These are phyloP conservation scores for Cytauxzoon felis DNA, from an alignment of 169 alveolate species.

Conservation along the genomic window DNA sequence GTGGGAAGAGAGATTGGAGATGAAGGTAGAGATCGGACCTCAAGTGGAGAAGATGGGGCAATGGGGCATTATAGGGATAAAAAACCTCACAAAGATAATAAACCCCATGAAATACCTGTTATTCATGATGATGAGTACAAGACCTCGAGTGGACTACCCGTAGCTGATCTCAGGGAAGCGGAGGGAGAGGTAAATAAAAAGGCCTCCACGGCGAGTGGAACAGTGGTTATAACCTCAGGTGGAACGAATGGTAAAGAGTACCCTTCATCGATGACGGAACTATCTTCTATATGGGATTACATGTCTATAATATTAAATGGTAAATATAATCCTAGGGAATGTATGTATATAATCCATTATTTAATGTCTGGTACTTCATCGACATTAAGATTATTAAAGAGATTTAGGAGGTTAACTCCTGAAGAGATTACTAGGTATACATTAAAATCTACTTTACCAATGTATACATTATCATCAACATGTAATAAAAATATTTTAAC, in stretches of 20 bases:
- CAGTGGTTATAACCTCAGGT: too few species aligned
- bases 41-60: too few species aligned
- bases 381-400: conserved; percentile 16
- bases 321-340: conserved; percentile 12
- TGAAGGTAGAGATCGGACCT: too few species aligned
- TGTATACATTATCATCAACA: background rate
- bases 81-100: too few species aligned
- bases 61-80: too few species aligned
- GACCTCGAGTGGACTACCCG: background rate
- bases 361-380: conserved; percentile 19
- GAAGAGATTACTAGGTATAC: conserved; percentile 14
- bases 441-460: background rate
- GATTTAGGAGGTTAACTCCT: conserved; percentile 25
- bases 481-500: too few species aligned
- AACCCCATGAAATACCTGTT: background rate
- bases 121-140: background rate
- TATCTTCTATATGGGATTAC: conserved; percentile 32
- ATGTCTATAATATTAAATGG: conserved; percentile 33
- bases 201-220: too few species aligned
- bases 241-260: background rate
- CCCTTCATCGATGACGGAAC: background rate
- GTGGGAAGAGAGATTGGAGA: too few species aligned
- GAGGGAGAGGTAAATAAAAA: too few species aligned
- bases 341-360: conserved; percentile 18
- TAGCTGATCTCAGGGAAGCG: too few species aligned